Evolutionary conservation across 1,284 basidiomycete species (phyloP).

Genomic region (Wolfiporia cocos): DNA sequence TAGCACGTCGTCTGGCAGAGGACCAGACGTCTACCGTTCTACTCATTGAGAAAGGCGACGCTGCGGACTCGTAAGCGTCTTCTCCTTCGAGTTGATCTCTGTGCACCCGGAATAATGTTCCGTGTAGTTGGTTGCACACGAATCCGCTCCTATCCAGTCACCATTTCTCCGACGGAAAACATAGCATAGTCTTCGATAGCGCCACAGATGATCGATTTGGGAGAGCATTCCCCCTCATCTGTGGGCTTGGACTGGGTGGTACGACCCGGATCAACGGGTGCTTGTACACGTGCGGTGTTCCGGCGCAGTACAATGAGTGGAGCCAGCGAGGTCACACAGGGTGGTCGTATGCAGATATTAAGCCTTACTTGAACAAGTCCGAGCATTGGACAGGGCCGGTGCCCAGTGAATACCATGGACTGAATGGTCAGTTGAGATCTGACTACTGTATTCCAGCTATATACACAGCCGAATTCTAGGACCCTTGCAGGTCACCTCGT

Average conservation of each 20-base stretch:
- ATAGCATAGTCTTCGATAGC: background rate
- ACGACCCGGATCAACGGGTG: conserved; percentile 5
- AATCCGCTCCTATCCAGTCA: background rate
- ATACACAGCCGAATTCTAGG: too few relatives aligned
- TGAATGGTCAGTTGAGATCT: too few relatives aligned
- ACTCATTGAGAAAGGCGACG: conserved; percentile 5
- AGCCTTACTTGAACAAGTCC: background rate
- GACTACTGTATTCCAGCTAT: too few relatives aligned
- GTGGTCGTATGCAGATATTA: background rate
- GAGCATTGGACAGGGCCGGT: background rate
- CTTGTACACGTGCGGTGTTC: conserved; percentile 6
- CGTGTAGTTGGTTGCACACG: background rate
- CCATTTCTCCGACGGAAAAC: background rate
- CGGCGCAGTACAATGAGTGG: conserved; percentile 6
- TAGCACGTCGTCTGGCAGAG: conserved; percentile 4
- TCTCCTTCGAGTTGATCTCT: background rate
- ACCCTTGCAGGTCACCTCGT: background rate
- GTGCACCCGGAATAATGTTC: too few relatives aligned
- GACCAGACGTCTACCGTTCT: conserved; percentile 1
- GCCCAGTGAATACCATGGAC: background rate
- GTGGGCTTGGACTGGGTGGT: conserved; percentile 3
- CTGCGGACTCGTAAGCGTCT: conserved; percentile 1
- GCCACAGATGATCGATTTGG: background rate
- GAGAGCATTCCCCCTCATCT: conserved; percentile 1
- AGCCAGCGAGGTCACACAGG: background rate